Conservation (phyloP, 2,329 filamentous ascomycete species). For the Plectosphaerella plurivora region DNA sequence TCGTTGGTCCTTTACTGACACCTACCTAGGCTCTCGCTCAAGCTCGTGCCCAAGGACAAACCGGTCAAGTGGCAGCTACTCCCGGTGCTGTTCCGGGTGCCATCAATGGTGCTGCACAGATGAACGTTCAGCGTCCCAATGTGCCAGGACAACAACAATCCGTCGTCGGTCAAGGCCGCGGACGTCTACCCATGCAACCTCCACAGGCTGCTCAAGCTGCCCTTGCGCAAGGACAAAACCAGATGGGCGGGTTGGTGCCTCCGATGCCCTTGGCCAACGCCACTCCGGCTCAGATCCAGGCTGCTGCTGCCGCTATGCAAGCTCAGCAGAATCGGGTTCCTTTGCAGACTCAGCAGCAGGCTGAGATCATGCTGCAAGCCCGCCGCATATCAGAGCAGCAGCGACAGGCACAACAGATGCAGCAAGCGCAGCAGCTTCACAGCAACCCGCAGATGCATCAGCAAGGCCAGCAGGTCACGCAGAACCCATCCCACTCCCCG, state of each 20-base stretch:
- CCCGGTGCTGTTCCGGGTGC: conserved; percentile 20
- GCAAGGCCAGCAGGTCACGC: conserved; percentile 20
- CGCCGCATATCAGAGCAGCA: conserved; percentile 65
- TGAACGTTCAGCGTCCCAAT: conserved; percentile 32
- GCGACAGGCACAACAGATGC: conserved; percentile 42
- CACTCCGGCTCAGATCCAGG: conserved; percentile 67
- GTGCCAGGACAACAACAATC: conserved; percentile 34
- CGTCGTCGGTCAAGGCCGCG: conserved; percentile 40
- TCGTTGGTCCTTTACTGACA: conserved; percentile 2
- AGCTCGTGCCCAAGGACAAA: conserved; percentile 40
- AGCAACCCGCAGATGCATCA: conserved; percentile 23
- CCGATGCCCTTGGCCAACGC: conserved; percentile 60
- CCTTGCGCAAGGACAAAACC: conserved; percentile 41
- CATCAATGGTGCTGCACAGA: conserved; percentile 20
- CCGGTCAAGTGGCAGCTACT: conserved; percentile 39
- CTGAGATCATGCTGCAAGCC: conserved; percentile 57
- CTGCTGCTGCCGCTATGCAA: conserved; percentile 43
- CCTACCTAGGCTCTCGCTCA: conserved; percentile 23
- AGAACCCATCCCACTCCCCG: conserved; percentile 28
- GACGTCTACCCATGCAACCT: conserved; percentile 50
- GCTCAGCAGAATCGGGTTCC: conserved; percentile 57
- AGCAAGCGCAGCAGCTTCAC: conserved; percentile 34
- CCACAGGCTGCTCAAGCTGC: conserved; percentile 46
- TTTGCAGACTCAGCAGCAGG: conserved; percentile 41
- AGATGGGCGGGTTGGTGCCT: conserved; percentile 46